Conservation (phyloP, 2,329 filamentous ascomycete species). For the Pestalotiopsis sp. region DNA sequence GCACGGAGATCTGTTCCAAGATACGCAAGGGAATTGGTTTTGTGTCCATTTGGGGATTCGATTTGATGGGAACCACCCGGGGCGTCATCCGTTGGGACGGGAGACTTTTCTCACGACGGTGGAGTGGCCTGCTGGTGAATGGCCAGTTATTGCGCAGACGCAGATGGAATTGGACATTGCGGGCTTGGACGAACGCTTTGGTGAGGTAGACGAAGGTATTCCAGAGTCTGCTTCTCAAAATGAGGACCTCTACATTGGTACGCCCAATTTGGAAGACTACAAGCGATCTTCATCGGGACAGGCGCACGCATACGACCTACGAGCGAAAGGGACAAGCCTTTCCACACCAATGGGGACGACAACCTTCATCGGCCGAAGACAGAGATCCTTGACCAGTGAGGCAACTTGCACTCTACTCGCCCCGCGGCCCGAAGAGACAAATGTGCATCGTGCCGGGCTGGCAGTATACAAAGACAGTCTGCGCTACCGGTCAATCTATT, state of each 20-base stretch:
- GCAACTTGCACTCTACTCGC: not conserved
- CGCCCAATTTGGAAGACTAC: not conserved
- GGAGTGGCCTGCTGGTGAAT: not conserved
- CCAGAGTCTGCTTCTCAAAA: not conserved
- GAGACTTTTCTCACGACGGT: not conserved
- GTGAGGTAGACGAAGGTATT: accelerated
- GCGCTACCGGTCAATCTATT: not conserved
- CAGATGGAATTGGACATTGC: not conserved
- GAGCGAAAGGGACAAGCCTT: not conserved
- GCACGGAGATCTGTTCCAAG: constrained; percentile 36
- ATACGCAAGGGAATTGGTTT: constrained; percentile 47
- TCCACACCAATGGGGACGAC: not conserved
- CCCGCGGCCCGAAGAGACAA: not conserved
- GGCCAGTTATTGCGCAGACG: not conserved
- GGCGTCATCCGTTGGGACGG: not conserved
- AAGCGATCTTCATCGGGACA: not conserved
- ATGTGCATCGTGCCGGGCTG: not conserved
- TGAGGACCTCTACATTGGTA: not conserved
- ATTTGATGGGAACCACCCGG: not conserved
- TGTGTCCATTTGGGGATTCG: constrained; percentile 20
- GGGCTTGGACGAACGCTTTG: not conserved
- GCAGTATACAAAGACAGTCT: not conserved
- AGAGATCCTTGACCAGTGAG: not conserved
- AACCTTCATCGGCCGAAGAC: not conserved
- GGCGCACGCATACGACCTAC: not conserved